Conservation (phyloP, 768 basidiomycete genomes). For the Lactifluus rugatus region DNA sequence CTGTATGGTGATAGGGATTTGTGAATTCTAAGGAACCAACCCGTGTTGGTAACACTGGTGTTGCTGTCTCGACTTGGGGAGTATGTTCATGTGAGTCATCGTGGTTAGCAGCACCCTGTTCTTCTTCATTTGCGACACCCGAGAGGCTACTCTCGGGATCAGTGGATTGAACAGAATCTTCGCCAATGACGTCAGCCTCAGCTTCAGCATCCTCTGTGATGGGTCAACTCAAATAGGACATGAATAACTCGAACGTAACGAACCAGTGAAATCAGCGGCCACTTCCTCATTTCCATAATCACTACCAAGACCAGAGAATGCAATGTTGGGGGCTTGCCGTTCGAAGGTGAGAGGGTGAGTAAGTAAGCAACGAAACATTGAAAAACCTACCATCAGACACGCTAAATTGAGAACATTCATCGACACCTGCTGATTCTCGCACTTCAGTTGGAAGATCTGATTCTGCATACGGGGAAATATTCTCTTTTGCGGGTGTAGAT, state of each 20-base stretch:
- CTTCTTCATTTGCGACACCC: not conserved
- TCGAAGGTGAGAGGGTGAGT: not conserved
- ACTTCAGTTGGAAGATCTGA: not conserved
- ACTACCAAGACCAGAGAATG: not conserved
- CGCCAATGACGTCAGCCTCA: constrained; percentile 1
- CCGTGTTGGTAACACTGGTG: not conserved
- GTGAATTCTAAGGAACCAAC: not conserved
- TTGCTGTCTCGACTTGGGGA: not conserved
- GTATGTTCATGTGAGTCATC: not conserved
- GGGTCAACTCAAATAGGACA: not conserved
- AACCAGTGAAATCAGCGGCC: constrained; percentile 4
- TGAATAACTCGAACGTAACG: not conserved
- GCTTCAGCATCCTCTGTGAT: constrained; percentile 4
- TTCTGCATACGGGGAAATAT: not conserved
- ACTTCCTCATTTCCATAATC: not conserved
- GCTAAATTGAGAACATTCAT: not conserved
- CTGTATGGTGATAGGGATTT: not conserved
- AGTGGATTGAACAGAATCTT: not conserved
- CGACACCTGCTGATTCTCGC: not conserved
- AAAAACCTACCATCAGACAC: constrained; percentile 1
- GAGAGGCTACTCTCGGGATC: not conserved
- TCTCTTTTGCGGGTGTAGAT: not conserved
- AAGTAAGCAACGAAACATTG: not conserved
- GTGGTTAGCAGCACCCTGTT: not conserved
- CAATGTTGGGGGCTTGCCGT: not conserved